Evolutionary conservation across 2,329 filamentous ascomycete species (phyloP).

Genomic region (Fusarium brevicatenulatum): DNA sequence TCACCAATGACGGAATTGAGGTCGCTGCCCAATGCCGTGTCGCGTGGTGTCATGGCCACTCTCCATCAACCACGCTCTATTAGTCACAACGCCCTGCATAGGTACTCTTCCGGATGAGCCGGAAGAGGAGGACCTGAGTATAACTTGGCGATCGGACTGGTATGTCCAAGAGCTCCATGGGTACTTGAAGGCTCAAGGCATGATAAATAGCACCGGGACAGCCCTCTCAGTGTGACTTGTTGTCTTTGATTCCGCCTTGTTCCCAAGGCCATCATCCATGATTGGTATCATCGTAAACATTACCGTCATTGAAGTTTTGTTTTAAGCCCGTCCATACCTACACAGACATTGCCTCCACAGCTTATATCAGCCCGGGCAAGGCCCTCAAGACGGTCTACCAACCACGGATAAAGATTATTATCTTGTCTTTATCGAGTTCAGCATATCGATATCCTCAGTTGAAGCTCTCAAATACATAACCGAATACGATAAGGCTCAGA

Average conservation of each 20-base stretch:
- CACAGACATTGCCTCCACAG: background rate
- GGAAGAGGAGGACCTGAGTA: conserved; percentile 23
- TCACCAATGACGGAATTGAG: conserved; percentile 20
- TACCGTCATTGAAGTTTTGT: background rate
- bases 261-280: background rate
- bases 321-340: background rate
- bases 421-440: background rate
- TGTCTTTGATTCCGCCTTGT: background rate
- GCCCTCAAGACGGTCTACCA: background rate
- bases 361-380: background rate
- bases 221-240: conserved; percentile 1
- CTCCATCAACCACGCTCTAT: conserved; percentile 32
- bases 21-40: conserved; percentile 30
- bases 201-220: conserved; percentile 33
- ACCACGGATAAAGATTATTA: background rate
- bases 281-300: background rate
- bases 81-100: conserved; percentile 36
- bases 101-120: conserved; percentile 33
- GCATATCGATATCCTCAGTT: background rate
- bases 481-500: conserved; percentile 6
- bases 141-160: conserved; percentile 17
- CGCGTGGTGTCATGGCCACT: conserved; percentile 34
- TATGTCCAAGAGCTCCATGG: conserved; percentile 6
- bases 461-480: background rate
- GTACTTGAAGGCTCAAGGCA: conserved; percentile 16